Evolutionary conservation across 345 rosid species (phyloP).

Genomic region (Gossypium longicalyx): DNA sequence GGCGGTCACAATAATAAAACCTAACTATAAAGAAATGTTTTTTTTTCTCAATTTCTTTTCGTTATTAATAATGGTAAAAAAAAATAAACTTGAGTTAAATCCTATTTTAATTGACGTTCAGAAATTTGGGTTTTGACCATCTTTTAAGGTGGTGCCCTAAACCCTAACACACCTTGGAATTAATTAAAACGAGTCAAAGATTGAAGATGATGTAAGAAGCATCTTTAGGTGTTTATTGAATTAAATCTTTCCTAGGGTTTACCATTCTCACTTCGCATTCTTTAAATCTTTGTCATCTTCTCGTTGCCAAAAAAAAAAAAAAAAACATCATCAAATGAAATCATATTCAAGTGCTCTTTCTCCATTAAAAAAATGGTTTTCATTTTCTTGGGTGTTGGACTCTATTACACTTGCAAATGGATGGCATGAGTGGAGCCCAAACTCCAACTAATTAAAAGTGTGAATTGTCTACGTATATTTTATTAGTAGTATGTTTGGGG

Average conservation of each 20-base stretch:
- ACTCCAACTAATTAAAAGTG: slow-evolving; percentile 22
- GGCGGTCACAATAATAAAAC: not conserved
- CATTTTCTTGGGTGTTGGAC: slow-evolving; percentile 32
- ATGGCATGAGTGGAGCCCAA: slow-evolving; percentile 39
- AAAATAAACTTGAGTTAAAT: not conserved
- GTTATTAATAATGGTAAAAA: too few species aligned
- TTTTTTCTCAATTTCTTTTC: not conserved
- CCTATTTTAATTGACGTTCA: not conserved
- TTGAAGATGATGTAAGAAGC: slow-evolving; percentile 26
- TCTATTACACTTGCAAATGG: slow-evolving; percentile 29
- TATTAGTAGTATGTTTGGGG: not conserved
- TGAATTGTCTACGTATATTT: not conserved
- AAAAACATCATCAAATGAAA: slow-evolving; percentile 12
- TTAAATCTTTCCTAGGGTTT: slow-evolving; percentile 30
- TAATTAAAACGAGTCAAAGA: slow-evolving; percentile 10
- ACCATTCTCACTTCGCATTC: slow-evolving; percentile 23
- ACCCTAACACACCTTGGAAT: not conserved
- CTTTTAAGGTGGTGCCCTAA: not conserved
- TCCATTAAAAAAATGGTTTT: not conserved
- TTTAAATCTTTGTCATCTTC: slow-evolving; percentile 40
- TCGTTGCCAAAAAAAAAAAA: slow-evolving; percentile 33
- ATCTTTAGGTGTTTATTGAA: slow-evolving; percentile 41
- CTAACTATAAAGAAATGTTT: not conserved
- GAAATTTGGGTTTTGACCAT: not conserved
- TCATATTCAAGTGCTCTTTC: slow-evolving; percentile 20